These are phyloP conservation scores for Penicillium sp. DNA, from an alignment of 2,329 filamentous ascomycete species.

Conservation along the genomic window DNA sequence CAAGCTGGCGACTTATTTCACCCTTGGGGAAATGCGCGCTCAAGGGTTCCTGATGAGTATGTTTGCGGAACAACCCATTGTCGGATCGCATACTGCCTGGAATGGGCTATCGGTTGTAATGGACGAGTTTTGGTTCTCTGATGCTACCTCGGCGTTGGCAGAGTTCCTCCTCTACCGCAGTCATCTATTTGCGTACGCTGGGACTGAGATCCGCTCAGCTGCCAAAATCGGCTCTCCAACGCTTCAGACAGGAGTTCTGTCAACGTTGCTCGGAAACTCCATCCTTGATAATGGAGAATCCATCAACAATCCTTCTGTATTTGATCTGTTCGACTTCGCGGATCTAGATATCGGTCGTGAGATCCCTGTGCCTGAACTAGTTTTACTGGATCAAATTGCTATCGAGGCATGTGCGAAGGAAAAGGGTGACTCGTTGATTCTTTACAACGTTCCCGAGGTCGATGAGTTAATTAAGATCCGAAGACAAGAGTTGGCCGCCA, in stretches of 20 bases:
- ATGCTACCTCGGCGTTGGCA: conserved; percentile 63
- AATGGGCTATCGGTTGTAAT: conserved; percentile 59
- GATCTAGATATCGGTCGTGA: conserved; percentile 53
- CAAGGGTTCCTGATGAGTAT: conserved; percentile 76
- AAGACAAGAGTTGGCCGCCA: conserved; percentile 32
- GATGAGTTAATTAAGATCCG: conserved; percentile 64
- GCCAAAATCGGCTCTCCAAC: conserved; percentile 65
- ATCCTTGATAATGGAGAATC: conserved; percentile 62
- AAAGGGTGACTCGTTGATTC: conserved; percentile 43
- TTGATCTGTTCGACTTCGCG: conserved; percentile 91
- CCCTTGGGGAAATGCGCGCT: conserved; percentile 72
- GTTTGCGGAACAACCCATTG: conserved; percentile 65
- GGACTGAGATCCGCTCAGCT: conserved; percentile 75
- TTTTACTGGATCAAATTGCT: conserved; percentile 62
- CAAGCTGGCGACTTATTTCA: conserved; percentile 66
- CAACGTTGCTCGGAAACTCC: conserved; percentile 66
- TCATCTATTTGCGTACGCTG: conserved; percentile 75
- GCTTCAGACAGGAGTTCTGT: conserved; percentile 61
- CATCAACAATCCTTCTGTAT: conserved; percentile 67
- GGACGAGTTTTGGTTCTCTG: conserved; percentile 62
- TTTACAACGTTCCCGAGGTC: conserved; percentile 67
- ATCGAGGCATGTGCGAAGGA: conserved; percentile 61
- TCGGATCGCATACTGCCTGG: conserved; percentile 67
- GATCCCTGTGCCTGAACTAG: conserved; percentile 50
- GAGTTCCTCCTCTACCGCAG: conserved; percentile 75